phyloP scores from a whole-genome alignment of 306 rosid genomes.

The Ammopiptanthus mongolicus region DNA sequence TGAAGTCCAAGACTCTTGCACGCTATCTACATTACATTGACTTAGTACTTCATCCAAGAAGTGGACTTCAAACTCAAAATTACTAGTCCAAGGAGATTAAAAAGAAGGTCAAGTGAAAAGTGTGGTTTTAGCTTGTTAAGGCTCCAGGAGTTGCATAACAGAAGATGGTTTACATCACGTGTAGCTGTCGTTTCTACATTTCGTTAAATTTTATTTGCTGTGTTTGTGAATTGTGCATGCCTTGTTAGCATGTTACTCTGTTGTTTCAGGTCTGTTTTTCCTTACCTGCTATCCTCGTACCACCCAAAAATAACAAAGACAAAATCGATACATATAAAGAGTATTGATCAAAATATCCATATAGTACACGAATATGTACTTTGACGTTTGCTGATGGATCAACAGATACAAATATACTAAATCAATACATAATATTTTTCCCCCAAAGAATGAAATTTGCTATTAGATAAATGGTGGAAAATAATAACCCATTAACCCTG shows the following conservation, averaged over 20 bases:
- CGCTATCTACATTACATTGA: not conserved
- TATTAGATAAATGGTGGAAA: constrained; percentile 11
- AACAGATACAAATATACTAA: not conserved
- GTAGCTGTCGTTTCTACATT: too few species aligned
- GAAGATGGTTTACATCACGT: too few species aligned
- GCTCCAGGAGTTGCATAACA: too few species aligned
- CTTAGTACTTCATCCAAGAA: not conserved
- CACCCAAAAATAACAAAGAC: not conserved
- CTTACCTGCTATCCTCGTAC: not conserved
- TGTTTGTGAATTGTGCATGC: not conserved
- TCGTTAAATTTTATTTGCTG: not conserved
- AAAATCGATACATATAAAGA: not conserved
- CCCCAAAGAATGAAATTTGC: constrained; percentile 9
- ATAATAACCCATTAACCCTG: constrained; percentile 10
- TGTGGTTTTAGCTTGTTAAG: not conserved
- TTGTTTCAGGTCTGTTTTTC: not conserved
- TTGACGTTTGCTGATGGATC: constrained; percentile 2
- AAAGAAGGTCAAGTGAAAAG: not conserved
- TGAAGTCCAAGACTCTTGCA: not conserved
- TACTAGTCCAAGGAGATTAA: not conserved
- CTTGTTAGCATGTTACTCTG: not conserved
- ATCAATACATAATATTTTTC: not conserved
- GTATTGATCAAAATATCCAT: not conserved
- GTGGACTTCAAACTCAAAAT: not conserved
- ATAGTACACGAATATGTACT: not conserved